A percentile compares a stretch with the other conserved stretches of the same genome.
Conservation (phyloP, 1,284 basidiomycete species). For the Ustilago trichophora region DNA sequence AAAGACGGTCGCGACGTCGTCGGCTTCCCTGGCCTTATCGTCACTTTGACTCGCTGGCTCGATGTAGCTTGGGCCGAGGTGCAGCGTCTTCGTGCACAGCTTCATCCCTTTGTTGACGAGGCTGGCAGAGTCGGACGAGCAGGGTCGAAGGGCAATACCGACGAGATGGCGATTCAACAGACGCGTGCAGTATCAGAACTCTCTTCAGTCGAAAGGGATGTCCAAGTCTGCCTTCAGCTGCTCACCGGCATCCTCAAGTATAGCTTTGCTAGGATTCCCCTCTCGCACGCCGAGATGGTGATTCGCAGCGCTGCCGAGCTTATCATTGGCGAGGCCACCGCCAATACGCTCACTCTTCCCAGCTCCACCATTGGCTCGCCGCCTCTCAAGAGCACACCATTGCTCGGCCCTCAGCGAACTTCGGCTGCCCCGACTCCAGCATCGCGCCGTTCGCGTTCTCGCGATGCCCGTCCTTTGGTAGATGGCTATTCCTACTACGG, state of each 20-base stretch:
- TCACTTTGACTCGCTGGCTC: conserved; percentile 52
- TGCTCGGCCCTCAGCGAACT: conserved; percentile 23
- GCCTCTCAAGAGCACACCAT: conserved; percentile 18
- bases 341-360: conserved; percentile 19
- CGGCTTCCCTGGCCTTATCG: conserved; percentile 54
- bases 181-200: conserved; percentile 16
- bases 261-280: conserved; percentile 55
- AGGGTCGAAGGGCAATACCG: conserved; percentile 7
- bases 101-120: conserved; percentile 23
- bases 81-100: conserved; percentile 44
- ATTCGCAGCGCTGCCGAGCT: conserved; percentile 47
- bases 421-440: conserved; percentile 12
- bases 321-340: conserved; percentile 34
- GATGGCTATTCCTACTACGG: conserved; percentile 64
- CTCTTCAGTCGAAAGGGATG: conserved; percentile 49
- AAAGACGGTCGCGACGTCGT: conserved; percentile 60
- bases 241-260: conserved; percentile 62
- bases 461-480: conserved; percentile 45
- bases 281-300: conserved; percentile 49
- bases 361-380: conserved; percentile 32
- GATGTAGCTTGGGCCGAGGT: conserved; percentile 53
- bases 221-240: conserved; percentile 52
- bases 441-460: conserved; percentile 45
- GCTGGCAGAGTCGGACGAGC: conserved; percentile 8
- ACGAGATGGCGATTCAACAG: conserved; percentile 14